These are phyloP conservation scores for Priceomyces medius DNA, from an alignment of 805 yeast genomes.

Conservation along the genomic window DNA sequence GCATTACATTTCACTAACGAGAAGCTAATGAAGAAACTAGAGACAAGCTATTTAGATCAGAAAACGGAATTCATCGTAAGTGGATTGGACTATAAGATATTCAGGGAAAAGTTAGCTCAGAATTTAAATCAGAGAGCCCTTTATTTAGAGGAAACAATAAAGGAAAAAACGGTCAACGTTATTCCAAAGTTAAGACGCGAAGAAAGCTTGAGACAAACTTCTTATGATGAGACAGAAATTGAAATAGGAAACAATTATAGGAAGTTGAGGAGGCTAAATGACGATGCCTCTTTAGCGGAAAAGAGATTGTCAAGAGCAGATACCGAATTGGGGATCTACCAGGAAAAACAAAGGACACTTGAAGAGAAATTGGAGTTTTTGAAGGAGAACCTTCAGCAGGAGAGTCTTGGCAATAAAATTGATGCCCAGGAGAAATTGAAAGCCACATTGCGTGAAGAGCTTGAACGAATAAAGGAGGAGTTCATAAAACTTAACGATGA, in stretches of 20 bases:
- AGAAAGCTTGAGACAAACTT: slow-evolving; percentile 32
- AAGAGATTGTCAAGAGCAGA: slow-evolving; percentile 33
- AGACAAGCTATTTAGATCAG: slow-evolving; percentile 12
- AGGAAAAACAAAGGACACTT: slow-evolving; percentile 14
- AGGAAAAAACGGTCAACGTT: slow-evolving; percentile 11
- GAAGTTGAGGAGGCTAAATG: slow-evolving; percentile 34
- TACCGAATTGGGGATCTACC: slow-evolving; percentile 22
- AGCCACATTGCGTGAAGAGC: slow-evolving; percentile 26
- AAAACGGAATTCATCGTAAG: slow-evolving; percentile 3
- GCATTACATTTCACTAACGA: slow-evolving; percentile 20
- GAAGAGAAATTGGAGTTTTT: slow-evolving; percentile 14
- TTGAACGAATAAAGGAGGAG: slow-evolving; percentile 23
- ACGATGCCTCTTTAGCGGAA: slow-evolving; percentile 32
- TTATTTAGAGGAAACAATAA: slow-evolving; percentile 17
- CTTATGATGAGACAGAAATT: slow-evolving; percentile 34
- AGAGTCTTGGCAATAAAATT: slow-evolving; percentile 6
- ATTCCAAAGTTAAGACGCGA: slow-evolving; percentile 22
- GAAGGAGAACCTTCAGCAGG: slow-evolving; percentile 7
- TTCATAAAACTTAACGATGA: slow-evolving; percentile 25
- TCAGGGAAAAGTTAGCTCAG: slow-evolving; percentile 28
- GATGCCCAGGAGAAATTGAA: slow-evolving; percentile 22
- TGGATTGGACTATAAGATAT: slow-evolving; percentile 24
- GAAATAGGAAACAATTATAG: slow-evolving; percentile 30
- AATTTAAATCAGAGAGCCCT: slow-evolving; percentile 21
- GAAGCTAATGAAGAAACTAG: slow-evolving; percentile 20